Base-by-base conservation (phyloP, 2,329 filamentous ascomycete species). In the Epichloe aotearoae region DNA sequence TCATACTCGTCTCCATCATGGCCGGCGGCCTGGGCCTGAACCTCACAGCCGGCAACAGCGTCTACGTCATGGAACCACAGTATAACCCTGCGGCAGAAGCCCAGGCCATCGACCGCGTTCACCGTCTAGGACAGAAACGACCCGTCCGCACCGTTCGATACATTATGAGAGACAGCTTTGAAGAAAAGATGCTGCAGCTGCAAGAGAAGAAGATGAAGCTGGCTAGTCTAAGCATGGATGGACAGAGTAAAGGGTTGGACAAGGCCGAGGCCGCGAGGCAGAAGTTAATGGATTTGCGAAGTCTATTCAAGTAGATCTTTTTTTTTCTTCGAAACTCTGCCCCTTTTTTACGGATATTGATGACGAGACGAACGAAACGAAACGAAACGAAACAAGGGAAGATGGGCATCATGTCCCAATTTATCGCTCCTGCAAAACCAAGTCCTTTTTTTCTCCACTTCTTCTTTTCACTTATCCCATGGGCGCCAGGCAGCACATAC, bases 31-130 rank as follows among this genome's bases (percentile, higher is more conserved):
- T 96, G 15, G 91, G 91, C 14, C 80, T 97, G 39, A 97, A 97
- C 62, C 72, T 97, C 50, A 96, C 90, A 0, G 75, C 86, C 0
- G 91, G 84, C 34, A 93, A 83, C 63, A 85, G 80, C 50, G 91
- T 94, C 14, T 97, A 93, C 64, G 86, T 97, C 60, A 97, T 98
- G 91, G 93, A 98, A 65, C 93, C 93, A 5, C 90, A 96, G 63
- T 98, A 91, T 71, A 98, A 98, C 61, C 93, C 93, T 0, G 90
- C 89, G 0, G 88, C 90, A 0, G 91, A 98, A 66, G 87, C 89
- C 5, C 93, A 98, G 68, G 93, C 93, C 2, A 78, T 97, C 7
- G 93, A 97, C 64, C 87, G 93, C 33, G 88, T 98, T 5, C 90
- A 95, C 65, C 83, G 90, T 17, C 73, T 96, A 2, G 90, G 93